Evolutionary conservation across 164 flowering plant genomes (phyloP), one percentile per base, ranked within the genome.

Genomic region (Paratinospora sagittata): DNA sequence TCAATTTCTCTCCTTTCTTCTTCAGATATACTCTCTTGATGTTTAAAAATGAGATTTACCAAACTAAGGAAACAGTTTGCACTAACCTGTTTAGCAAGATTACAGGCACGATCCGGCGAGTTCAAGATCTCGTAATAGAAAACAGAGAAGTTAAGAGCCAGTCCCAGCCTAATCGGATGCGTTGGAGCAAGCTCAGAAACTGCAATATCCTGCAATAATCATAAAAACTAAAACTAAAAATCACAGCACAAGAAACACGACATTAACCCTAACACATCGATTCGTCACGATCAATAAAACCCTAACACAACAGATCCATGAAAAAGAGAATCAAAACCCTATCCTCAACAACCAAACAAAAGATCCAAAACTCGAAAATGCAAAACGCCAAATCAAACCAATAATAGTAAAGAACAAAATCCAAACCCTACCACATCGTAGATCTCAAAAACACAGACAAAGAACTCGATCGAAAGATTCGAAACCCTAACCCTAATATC

Each of bases 71-170:
- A 23, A 23, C 0, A 17, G 26, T 0, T 21, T 72, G 2, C 52
- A 34, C 60, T 68, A 27, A 89, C 96, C 93, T 90, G 91, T 71
- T 90, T 90, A 19, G 96, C 93, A 27, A 90, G 88, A 70, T 72
- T 86, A 79, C 97, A 92, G 67, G 97, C 97, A 8, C 91, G 91
- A 71, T 92, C 97, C 11, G 93, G 92, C 65, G 97, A 91, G 63
- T 87, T 91, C 79, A 91, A 82, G 71, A 90, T 91, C 82, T 91
- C 97, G 66, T 90, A 91, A 78, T 92, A 92, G 65, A 92, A 90
- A 58, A 90, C 96, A 26, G 96, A 92, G 82, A 92, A 92, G 82
- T 92, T 92, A 41, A 92, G 91, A 34, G 97, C 97, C 72, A 92
- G 74, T 24, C 97, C 97, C 0, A 92, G 89, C 8, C 96, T 81